Base-by-base conservation (phyloP, 2,329 filamentous ascomycete species). In the Calycina herbarum region DNA sequence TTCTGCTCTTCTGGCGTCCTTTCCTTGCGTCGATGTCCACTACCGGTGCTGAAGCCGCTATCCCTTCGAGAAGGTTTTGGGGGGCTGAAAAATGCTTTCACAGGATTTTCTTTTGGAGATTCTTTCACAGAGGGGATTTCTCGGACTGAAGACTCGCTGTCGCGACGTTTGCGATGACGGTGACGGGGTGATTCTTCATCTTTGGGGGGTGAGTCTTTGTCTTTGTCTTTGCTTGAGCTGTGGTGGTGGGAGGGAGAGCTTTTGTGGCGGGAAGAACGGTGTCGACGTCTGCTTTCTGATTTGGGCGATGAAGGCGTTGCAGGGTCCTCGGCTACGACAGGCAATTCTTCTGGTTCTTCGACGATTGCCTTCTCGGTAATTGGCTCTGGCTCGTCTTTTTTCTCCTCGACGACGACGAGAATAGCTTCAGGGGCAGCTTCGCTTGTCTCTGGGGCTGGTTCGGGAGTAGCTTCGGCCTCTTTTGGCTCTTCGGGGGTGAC, bases 1-100 rank as follows among this genome's bases (percentile, higher is more conserved):
- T 69, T 70, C 66, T 76, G 72, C 59, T 76, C 73, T 54, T 74
- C 72, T 2, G 72, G 71, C 11, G 70, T 73, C 3, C 73, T 68
- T 29, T 71, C 68, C 57, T 70, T 71, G n/a, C 64, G 68, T 10
- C 61, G 62, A 13, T 72, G 70, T 27, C 63, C 65, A 40, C 67
- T 66, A 6, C 71, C 72, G 29, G 66, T 67, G 45, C 71, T 74
- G 10, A 73, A 64, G 8, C 72, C 74, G 58, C 73, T 76, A 61
- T 76, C 73, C 54, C 72, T 71, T 17, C 72, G 69, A 31, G 57
- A 63, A 7, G 72, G 68, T 57, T 69, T 72, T 10, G 68, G 65
- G 1, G 67, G 40, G 5, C 62, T 54, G 45, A 71, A 71, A 15
- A 69, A 40, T 3, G 65, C 57, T 31, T 71, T 70, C 33, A 69